A percentile compares a stretch with the other conserved stretches of the same genome.
Evolutionary conservation across 345 rosid genomes (phyloP).

Genomic region (Capsella bursapastoris): DNA sequence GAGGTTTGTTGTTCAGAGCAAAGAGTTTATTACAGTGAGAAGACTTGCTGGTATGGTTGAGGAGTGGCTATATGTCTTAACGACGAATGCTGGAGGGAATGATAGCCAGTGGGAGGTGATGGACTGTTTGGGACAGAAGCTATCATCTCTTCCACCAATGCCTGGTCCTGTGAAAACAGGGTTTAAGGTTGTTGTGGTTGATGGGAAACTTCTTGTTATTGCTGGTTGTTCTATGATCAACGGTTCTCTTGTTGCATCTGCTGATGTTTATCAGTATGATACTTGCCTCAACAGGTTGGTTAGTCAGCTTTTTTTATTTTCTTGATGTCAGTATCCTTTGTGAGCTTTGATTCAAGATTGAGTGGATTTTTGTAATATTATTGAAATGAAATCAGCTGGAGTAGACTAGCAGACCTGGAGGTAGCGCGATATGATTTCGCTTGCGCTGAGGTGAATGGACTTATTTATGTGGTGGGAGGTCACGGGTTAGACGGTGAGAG

Average conservation of each 20-base stretch:
- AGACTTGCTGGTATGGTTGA: slow-evolving; percentile 74
- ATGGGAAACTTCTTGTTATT: slow-evolving; percentile 78
- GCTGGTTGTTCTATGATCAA: slow-evolving; percentile 66
- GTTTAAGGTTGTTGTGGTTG: slow-evolving; percentile 69
- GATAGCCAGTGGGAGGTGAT: slow-evolving; percentile 89
- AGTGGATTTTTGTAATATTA: not conserved
- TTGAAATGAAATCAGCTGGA: slow-evolving; percentile 66
- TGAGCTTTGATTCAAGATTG: not conserved
- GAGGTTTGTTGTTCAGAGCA: slow-evolving; percentile 79
- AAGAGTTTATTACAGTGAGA: slow-evolving; percentile 72
- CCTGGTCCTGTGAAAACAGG: slow-evolving; percentile 73
- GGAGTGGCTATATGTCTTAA: slow-evolving; percentile 83
- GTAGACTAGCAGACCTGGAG: slow-evolving; percentile 71
- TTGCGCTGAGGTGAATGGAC: slow-evolving; percentile 85
- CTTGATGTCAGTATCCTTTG: slow-evolving; percentile 10
- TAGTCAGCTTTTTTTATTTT: slow-evolving; percentile 19
- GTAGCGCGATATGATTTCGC: slow-evolving; percentile 85
- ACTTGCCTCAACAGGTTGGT: slow-evolving; percentile 96
- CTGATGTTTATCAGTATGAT: slow-evolving; percentile 80
- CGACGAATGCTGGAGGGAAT: slow-evolving; percentile 63
- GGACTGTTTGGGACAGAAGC: slow-evolving; percentile 64
- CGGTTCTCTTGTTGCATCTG: slow-evolving; percentile 58
- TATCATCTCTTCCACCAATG: slow-evolving; percentile 70
- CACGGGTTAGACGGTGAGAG: slow-evolving; percentile 67
- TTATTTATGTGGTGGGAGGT: slow-evolving; percentile 87